Evolutionary conservation across 805 yeast species (phyloP).

Genomic region (Candida namnaoensis): DNA sequence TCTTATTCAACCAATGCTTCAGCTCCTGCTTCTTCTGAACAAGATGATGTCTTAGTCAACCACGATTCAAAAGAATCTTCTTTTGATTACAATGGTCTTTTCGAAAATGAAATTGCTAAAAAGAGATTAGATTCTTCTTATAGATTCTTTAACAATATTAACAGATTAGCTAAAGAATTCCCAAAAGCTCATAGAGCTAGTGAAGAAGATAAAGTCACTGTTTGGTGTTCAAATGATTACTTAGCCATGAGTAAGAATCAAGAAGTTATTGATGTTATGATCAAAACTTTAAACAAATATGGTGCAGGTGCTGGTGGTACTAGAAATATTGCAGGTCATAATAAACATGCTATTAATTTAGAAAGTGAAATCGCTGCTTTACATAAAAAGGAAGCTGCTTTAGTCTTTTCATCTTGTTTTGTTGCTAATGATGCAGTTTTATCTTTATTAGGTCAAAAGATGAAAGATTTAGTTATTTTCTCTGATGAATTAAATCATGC

Average conservation of each 20-base stretch:
- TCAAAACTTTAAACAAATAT: slow-evolving; percentile 70
- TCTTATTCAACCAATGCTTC: slow-evolving; percentile 21
- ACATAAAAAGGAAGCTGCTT: slow-evolving; percentile 91
- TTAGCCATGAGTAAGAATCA: slow-evolving; percentile 88
- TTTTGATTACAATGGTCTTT: slow-evolving; percentile 68
- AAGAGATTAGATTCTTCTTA: slow-evolving; percentile 88
- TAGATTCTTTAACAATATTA: slow-evolving; percentile 94
- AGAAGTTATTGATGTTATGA: slow-evolving; percentile 68
- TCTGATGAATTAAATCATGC: slow-evolving; percentile 95
- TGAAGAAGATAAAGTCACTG: slow-evolving; percentile 82
- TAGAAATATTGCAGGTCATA: slow-evolving; percentile 97
- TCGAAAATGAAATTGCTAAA: slow-evolving; percentile 55
- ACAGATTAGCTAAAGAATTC: slow-evolving; percentile 88
- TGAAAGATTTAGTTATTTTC: slow-evolving; percentile 84
- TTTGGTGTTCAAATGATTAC: slow-evolving; percentile 98
- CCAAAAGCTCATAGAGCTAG: slow-evolving; percentile 82
- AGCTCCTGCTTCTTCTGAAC: slow-evolving; percentile 20
- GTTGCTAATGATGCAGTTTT: slow-evolving; percentile 96
- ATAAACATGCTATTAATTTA: slow-evolving; percentile 76
- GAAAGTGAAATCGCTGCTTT: slow-evolving; percentile 84
- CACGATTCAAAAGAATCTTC: slow-evolving; percentile 34
- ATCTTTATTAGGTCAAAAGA: slow-evolving; percentile 82
- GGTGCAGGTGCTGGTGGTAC: slow-evolving; percentile 99
- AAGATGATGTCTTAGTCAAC: slow-evolving; percentile 18
- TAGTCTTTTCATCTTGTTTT: slow-evolving; percentile 91